A percentile compares a stretch with the other conserved stretches of the same genome.
Conservation (phyloP, 495 filamentous ascomycete species). For the Usnea hakonensis region DNA sequence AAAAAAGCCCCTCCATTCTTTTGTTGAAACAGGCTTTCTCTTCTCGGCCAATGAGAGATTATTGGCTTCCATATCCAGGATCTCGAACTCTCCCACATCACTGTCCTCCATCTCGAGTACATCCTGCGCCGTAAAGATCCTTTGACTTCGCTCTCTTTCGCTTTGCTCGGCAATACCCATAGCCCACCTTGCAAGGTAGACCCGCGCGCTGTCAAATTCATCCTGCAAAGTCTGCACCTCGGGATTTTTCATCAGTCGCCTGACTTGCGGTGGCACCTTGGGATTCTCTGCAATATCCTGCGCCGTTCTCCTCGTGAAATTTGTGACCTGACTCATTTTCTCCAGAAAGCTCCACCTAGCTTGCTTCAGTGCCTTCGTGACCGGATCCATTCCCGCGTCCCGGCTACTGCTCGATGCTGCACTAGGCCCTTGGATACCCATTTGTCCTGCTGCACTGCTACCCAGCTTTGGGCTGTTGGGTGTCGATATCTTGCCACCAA, state of each 20-base stretch:
- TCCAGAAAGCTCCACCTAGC: constrained; percentile 93
- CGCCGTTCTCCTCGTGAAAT: constrained; percentile 83
- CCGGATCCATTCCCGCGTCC: constrained; percentile 86
- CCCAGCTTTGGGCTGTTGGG: constrained; percentile 35
- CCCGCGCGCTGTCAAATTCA: constrained; percentile 89
- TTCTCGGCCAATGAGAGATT: constrained; percentile 62
- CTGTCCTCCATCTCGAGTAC: constrained; percentile 90
- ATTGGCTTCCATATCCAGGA: constrained; percentile 73
- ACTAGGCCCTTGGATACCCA: constrained; percentile 27
- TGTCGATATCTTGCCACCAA: constrained; percentile 54
- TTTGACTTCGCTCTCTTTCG: constrained; percentile 70
- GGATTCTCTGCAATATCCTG: constrained; percentile 87
- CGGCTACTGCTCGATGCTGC: constrained; percentile 33
- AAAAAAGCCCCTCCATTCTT: constrained; percentile 86
- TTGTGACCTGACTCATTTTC: constrained; percentile 91
- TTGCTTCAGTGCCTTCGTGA: constrained; percentile 91
- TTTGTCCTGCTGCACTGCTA: constrained; percentile 31
- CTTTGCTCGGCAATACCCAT: constrained; percentile 98
- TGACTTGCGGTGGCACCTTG: constrained; percentile 76
- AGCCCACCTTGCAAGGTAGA: constrained; percentile 93
- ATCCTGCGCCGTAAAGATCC: constrained; percentile 90
- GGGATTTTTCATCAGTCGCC: constrained; percentile 77
- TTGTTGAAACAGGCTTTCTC: constrained; percentile 65
- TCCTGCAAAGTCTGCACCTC: constrained; percentile 93
- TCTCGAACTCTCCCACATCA: constrained; percentile 89